phyloP scores from a whole-genome alignment of 176 grass and related monocot species.

The Carex cristatella region DNA sequence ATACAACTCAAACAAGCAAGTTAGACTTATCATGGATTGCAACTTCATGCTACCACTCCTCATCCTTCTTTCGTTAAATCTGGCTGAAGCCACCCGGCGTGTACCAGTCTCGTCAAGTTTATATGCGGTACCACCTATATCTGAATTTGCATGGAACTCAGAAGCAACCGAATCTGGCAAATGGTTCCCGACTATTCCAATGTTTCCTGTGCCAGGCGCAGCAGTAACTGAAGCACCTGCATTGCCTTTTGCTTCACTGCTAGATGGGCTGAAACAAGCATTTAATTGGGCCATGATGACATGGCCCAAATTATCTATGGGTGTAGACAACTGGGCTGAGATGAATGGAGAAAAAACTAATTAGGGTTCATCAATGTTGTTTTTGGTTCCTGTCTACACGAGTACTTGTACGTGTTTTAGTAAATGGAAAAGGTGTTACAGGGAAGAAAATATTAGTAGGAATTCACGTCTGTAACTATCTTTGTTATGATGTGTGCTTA shows the following conservation, averaged over 20 bases:
- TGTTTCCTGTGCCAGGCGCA: not conserved
- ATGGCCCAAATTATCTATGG: constrained; percentile 13
- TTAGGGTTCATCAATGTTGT: not conserved
- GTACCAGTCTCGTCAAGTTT: constrained; percentile 4
- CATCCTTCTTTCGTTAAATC: not conserved
- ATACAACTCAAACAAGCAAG: not conserved
- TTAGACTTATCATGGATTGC: constrained; percentile 6
- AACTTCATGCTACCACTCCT: constrained; percentile 17
- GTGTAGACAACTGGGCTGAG: not conserved
- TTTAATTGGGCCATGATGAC: constrained; percentile 1
- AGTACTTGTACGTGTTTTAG: not conserved
- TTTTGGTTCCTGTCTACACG: not conserved
- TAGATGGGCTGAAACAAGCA: constrained; percentile 19
- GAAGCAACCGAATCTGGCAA: constrained; percentile 1
- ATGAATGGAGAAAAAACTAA: not conserved
- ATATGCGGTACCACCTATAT: constrained; percentile 3
- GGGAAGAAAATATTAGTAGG: not conserved
- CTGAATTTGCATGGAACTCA: constrained; percentile 17
- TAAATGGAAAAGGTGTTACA: not conserved
- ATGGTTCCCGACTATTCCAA: constrained; percentile 7
- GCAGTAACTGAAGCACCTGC: not conserved
- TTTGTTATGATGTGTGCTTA: no score
- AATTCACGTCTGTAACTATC: no score
- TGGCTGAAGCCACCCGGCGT: not conserved
- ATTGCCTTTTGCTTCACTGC: not conserved